These are phyloP conservation scores for Cadophora luteo-olivacea DNA, from an alignment of 2,329 filamentous ascomycete genomes.

Conservation along the genomic window DNA sequence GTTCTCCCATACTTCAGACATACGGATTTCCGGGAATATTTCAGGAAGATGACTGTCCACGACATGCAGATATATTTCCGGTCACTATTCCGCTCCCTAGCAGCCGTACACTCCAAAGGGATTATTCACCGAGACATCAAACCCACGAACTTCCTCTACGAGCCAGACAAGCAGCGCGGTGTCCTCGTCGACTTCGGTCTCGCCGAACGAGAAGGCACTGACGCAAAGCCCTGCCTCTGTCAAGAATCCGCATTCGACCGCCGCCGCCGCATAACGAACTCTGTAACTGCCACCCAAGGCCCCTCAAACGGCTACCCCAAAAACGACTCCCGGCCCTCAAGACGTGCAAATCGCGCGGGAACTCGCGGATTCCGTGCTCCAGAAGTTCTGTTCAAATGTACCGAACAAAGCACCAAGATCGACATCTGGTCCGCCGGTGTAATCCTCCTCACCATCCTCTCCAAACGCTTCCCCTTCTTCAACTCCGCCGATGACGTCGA, in stretches of 20 bases:
- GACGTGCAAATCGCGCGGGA: conserved; percentile 91
- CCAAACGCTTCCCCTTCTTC: conserved; percentile 95
- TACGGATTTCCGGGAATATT: conserved; percentile 93
- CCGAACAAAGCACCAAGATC: conserved; percentile 89
- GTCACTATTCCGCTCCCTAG: conserved; percentile 84
- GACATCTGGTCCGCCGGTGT: conserved; percentile 98
- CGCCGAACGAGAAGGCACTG: conserved; percentile 81
- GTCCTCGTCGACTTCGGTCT: conserved; percentile 99
- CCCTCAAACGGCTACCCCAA: conserved; percentile 79
- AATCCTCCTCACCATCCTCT: conserved; percentile 94
- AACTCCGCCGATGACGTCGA: conserved; percentile 98
- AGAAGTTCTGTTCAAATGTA: conserved; percentile 97
- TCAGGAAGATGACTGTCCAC: conserved; percentile 82
- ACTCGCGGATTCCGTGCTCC: conserved; percentile 95
- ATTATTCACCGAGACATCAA: conserved; percentile 98
- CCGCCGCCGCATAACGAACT: conserved; percentile 63
- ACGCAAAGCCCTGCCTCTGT: conserved; percentile 83
- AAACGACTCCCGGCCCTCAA: conserved; percentile 84
- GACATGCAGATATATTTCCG: conserved; percentile 92
- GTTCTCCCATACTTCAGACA: conserved; percentile 96
- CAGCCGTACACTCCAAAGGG: conserved; percentile 79
- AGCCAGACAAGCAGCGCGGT: conserved; percentile 78
- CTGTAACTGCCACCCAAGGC: conserved; percentile 61
- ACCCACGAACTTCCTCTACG: conserved; percentile 96
- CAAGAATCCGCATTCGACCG: conserved; percentile 69